A percentile compares a stretch with the other conserved stretches of the same genome.
Conservation (phyloP, 73 alveolate genomes). For the Paramecium sonneborni region DNA sequence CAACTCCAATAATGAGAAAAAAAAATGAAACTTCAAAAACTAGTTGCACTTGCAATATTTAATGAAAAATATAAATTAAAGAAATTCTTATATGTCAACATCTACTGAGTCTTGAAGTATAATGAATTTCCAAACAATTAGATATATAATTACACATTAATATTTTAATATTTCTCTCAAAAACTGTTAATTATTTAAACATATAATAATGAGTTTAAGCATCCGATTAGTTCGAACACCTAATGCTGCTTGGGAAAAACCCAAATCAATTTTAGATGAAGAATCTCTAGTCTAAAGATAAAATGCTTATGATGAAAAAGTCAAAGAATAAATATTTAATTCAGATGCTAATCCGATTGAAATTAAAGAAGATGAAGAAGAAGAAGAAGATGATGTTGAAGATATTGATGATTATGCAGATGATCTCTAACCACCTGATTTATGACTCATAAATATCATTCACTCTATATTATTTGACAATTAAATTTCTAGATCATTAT, state of each 20-base stretch:
- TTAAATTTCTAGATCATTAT: too few species aligned
- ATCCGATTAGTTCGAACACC: neutral
- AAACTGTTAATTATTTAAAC: conserved; percentile 9
- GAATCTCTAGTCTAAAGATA: neutral
- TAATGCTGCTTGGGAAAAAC: conserved; percentile 55
- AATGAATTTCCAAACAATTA: neutral
- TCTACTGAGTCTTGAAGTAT: neutral
- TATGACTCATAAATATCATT: neutral
- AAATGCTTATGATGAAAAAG: conserved; percentile 25
- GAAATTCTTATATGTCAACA: neutral
- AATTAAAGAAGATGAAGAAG: conserved; percentile 49
- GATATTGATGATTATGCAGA: conserved; percentile 51
- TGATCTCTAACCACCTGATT: conserved; percentile 9
- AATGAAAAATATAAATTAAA: neutral
- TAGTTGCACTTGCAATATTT: neutral
- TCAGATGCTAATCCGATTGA: neutral
- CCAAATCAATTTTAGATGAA: conserved; percentile 2
- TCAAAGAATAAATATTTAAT: neutral
- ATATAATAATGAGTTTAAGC: conserved; percentile 1
- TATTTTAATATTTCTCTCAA: neutral
- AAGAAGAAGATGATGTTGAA: conserved; percentile 53
- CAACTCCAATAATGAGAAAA: conserved; percentile 3
- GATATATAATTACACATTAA: neutral
- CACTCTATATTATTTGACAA: neutral
- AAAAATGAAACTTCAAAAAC: conserved; percentile 8